phyloP scores from a whole-genome alignment of 2,329 filamentous ascomycete genomes.

The Neopestalotiopsis clavispora region DNA sequence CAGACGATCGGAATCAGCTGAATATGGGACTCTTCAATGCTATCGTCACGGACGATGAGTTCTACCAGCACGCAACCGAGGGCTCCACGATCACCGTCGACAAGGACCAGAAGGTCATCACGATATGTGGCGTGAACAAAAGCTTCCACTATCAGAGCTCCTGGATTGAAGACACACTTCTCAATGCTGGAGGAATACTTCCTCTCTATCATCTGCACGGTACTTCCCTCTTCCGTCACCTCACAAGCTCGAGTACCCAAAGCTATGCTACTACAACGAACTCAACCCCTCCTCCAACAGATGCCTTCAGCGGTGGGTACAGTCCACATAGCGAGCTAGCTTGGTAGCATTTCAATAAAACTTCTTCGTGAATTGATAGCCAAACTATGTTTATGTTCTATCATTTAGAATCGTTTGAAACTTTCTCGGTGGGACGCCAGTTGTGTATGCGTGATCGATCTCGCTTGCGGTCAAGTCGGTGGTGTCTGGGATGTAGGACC shows the following conservation, averaged over 20 bases:
- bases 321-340: background rate
- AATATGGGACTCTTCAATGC: slow-evolving; percentile 49
- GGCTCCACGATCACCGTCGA: slow-evolving; percentile 42
- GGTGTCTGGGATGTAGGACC: background rate
- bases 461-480: background rate
- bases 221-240: background rate
- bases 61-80: slow-evolving; percentile 38
- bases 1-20: slow-evolving; percentile 45
- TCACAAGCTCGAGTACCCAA: background rate
- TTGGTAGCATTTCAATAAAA: background rate
- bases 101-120: slow-evolving; percentile 26
- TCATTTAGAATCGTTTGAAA: background rate
- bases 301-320: background rate
- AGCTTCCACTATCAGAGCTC: slow-evolving; percentile 41
- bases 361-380: no score
- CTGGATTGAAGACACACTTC: slow-evolving; percentile 43
- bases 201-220: background rate
- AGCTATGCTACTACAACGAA: background rate
- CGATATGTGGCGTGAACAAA: slow-evolving; percentile 25
- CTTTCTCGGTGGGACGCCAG: background rate
- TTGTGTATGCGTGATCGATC: background rate
- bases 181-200: slow-evolving; percentile 39
- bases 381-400: background rate
- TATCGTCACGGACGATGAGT: slow-evolving; percentile 40
- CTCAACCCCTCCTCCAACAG: no score